These are phyloP conservation scores for Irpex lacteus DNA, from an alignment of 1,284 basidiomycete genomes.

Conservation along the genomic window DNA sequence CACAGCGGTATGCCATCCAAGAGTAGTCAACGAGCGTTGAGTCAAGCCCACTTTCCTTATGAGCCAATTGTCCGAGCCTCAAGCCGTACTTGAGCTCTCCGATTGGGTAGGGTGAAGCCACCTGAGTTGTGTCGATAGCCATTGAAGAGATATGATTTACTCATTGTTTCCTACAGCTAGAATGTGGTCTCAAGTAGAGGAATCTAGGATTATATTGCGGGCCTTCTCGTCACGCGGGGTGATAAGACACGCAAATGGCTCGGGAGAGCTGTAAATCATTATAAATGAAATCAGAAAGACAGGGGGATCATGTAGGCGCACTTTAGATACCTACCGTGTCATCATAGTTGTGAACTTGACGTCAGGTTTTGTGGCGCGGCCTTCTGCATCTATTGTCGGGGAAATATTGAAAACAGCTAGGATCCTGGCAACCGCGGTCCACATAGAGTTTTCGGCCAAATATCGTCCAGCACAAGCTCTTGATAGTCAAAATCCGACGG, in stretches of 20 bases:
- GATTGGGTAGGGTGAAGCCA: too few relatives aligned
- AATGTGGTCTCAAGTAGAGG: not conserved
- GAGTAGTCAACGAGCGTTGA: too few relatives aligned
- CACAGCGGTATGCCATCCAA: too few relatives aligned
- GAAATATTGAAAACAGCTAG: constrained; percentile 18
- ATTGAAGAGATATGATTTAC: too few relatives aligned
- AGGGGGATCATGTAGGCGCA: not conserved
- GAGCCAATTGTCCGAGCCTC: too few relatives aligned
- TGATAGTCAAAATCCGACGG: too few relatives aligned
- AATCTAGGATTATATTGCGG: not conserved
- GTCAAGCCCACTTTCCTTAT: too few relatives aligned
- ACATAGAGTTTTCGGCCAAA: constrained; percentile 19
- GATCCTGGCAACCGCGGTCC: constrained; percentile 19
- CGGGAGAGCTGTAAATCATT: not conserved
- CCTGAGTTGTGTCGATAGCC: too few relatives aligned
- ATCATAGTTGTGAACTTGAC: constrained; percentile 3
- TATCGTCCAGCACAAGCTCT: constrained; percentile 19
- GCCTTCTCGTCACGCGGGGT: not conserved
- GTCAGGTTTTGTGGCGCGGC: not conserved
- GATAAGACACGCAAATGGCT: not conserved
- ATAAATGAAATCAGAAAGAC: not conserved
- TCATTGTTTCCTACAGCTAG: too few relatives aligned
- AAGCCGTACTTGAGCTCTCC: too few relatives aligned
- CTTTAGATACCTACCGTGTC: not conserved
- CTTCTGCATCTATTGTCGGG: constrained; percentile 10